Conservation (phyloP, 2,329 filamentous ascomycete species). For the Alternaria sp. region DNA sequence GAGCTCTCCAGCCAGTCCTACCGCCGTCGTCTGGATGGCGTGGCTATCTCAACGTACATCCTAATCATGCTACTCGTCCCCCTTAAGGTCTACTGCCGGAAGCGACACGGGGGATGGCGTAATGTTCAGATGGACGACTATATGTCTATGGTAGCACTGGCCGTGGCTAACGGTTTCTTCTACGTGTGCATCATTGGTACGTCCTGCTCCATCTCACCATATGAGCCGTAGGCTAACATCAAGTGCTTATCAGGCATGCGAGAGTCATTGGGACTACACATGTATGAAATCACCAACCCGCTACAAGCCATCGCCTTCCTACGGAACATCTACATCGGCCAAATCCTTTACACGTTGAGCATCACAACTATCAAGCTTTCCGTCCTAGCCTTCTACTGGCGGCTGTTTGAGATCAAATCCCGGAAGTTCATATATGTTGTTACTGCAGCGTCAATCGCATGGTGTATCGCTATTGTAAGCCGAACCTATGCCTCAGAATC, state of each 20-base stretch:
- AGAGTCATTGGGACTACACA: conserved; percentile 22
- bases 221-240: background rate
- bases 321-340: conserved; percentile 26
- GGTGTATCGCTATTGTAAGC: conserved; percentile 31
- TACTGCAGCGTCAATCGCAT: conserved; percentile 22
- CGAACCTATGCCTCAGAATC: too few relatives aligned
- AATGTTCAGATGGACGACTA: conserved; percentile 34
- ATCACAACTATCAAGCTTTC: conserved; percentile 36
- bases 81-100: conserved; percentile 34
- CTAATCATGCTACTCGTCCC: conserved; percentile 35
- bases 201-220: background rate
- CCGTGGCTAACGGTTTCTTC: conserved; percentile 30
- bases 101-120: conserved; percentile 29
- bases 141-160: conserved; percentile 25
- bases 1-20: conserved; percentile 13
- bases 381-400: conserved; percentile 38
- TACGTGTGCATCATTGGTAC: conserved; percentile 32
- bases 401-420: conserved; percentile 32
- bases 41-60: conserved; percentile 30
- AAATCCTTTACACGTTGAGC: conserved; percentile 29
- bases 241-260: conserved; percentile 24
- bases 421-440: conserved; percentile 19
- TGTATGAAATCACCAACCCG: conserved; percentile 15
- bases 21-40: conserved; percentile 31
- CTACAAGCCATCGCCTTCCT: conserved; percentile 25